Percentiles rank a stretch among this genome's conserved stretches.
Evolutionary conservation across 305 asterid genomes (phyloP).

Genomic region (Fraxinus xanthoxyloides): DNA sequence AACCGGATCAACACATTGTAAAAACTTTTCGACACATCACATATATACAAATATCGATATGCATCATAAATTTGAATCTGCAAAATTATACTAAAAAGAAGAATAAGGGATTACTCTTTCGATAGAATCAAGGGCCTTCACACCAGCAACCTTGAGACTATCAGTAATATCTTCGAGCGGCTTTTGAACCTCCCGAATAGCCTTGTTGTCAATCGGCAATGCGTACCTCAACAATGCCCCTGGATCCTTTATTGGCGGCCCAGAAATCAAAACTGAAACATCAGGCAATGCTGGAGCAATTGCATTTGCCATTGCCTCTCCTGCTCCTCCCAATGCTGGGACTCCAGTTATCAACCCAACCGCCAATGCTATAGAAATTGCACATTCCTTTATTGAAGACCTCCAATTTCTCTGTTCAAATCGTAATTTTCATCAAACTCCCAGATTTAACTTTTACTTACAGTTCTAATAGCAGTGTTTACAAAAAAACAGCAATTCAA

Average conservation of each 20-base stretch:
- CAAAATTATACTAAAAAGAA: neutral
- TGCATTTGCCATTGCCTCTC: slow-evolving; percentile 49
- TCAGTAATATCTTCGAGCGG: slow-evolving; percentile 97
- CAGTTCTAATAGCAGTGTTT: neutral
- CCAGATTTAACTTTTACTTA: neutral
- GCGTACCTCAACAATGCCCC: slow-evolving; percentile 89
- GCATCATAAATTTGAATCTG: neutral
- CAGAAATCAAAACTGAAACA: slow-evolving; percentile 84
- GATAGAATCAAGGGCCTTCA: slow-evolving; percentile 77
- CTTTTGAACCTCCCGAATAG: slow-evolving; percentile 93
- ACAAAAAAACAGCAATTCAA: neutral
- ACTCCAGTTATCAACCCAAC: slow-evolving; percentile 61
- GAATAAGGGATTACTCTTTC: slow-evolving; percentile 58
- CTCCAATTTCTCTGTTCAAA: slow-evolving; percentile 51
- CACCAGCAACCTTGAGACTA: slow-evolving; percentile 81
- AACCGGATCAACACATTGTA: slow-evolving; percentile 10
- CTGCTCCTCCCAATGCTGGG: slow-evolving; percentile 45
- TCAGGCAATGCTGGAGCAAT: slow-evolving; percentile 66
- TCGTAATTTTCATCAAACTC: slow-evolving; percentile 9
- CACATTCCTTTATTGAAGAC: slow-evolving; percentile 50
- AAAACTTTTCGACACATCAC: neutral
- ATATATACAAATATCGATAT: neutral
- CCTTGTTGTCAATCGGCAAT: slow-evolving; percentile 87
- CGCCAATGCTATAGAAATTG: slow-evolving; percentile 67
- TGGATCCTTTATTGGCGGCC: slow-evolving; percentile 97